Conservation (phyloP, 176 grass and related monocot genomes). For the Eleusine indica region DNA sequence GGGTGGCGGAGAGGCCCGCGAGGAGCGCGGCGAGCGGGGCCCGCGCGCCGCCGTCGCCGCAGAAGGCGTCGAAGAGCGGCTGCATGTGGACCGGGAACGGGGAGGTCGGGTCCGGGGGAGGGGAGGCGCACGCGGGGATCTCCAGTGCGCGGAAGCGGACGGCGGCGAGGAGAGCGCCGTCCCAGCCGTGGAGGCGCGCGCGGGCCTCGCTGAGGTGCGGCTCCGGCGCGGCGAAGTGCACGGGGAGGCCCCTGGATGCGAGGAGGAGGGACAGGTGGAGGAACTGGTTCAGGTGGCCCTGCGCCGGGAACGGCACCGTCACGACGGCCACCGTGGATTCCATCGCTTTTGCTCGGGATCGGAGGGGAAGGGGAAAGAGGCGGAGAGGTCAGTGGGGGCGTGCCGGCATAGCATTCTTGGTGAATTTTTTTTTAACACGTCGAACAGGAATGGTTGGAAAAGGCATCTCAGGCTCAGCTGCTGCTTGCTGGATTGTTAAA, state of each 20-base stretch:
- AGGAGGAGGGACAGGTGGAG: constrained; percentile 63
- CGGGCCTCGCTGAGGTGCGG: constrained; percentile 52
- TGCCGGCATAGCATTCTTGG: background rate
- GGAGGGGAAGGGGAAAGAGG: background rate
- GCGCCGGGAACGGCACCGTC: constrained; percentile 61
- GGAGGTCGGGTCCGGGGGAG: constrained; percentile 22
- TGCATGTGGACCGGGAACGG: constrained; percentile 57
- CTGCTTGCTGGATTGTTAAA: no score
- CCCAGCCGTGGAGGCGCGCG: constrained; percentile 46
- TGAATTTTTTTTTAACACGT: background rate
- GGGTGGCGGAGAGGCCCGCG: background rate
- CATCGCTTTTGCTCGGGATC: constrained; percentile 5
- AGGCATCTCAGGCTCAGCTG: no score
- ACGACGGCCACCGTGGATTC: constrained; percentile 52
- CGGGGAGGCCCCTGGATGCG: constrained; percentile 40
- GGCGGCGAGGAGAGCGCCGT: constrained; percentile 20
- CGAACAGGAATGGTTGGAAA: no score
- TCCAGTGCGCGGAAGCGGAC: constrained; percentile 53
- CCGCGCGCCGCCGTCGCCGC: background rate
- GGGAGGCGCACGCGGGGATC: constrained; percentile 44
- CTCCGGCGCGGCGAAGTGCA: constrained; percentile 66
- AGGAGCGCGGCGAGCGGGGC: constrained; percentile 44
- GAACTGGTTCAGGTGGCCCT: constrained; percentile 77
- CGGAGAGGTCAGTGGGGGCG: background rate
- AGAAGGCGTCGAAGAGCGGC: constrained; percentile 42